Base-by-base conservation (phyloP, 2,329 filamentous ascomycete species). In the Sporothrix pseudoabietina region DNA sequence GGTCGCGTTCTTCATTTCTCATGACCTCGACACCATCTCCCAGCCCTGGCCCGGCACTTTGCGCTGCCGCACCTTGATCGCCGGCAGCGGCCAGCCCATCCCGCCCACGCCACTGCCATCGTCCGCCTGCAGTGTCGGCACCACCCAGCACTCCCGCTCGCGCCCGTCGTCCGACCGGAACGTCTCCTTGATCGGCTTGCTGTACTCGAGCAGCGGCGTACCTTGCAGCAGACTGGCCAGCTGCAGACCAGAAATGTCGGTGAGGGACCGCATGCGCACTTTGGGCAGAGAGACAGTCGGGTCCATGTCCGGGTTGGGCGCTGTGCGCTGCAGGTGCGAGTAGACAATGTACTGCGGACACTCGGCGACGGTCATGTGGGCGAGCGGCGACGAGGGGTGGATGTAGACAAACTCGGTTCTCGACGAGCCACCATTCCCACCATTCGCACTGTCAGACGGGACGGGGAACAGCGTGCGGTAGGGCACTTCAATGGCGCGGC, bases 291-390 rank as follows among this genome's bases (percentile, higher is more conserved):
- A 79, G 30, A 85, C 61, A 3, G 61, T 16, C 26, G 70, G 57
- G 49, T 55, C 61, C 14, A 26, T 19, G 39, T 39, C 69, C 8
- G 54, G 54, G 19, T 52, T 63, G 8, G 73, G 70, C 6, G 87
- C 84, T 3, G 89, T 84, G 73, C 90, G 90, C 80, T 97, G 94
- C 3, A 99, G 88, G 78, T 95, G 91, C 16, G 90, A 90, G 83
- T 98, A 99, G 22, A 97, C 86, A 73, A 98, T 87, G 79, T 95
- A 98, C 74, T 93, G 88, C 0, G 96, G 96, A 77, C 96, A 92
- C 81, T 95, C 92, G 72, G 88, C 87, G 0, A 87, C 83, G 76
- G 89, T 88, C 75, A 91, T 80, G 81, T 92, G 87, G 54, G 95
- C 89, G 9, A 99, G 87, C 3, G 94, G 86, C 1, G 94, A 97